phyloP scores from a whole-genome alignment of 2,329 filamentous ascomycete species.

The Pseudopyricularia javanii region DNA sequence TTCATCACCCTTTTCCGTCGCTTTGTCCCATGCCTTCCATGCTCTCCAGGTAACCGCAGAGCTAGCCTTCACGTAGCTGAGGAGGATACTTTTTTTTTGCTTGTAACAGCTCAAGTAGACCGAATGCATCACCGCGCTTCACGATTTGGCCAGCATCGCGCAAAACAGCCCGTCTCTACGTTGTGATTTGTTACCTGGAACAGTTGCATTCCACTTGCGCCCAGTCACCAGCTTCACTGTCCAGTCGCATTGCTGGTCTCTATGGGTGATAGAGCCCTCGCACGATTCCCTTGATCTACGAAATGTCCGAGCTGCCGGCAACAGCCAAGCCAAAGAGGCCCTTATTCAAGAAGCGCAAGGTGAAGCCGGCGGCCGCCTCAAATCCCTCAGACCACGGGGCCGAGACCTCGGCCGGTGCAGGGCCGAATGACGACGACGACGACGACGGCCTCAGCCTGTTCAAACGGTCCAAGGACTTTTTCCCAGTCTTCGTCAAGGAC shows the following conservation, averaged over 20 bases:
- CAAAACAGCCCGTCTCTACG: neutral
- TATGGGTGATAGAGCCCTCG: neutral
- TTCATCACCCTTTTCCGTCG: neutral
- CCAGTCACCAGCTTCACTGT: neutral
- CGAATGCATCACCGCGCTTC: neutral
- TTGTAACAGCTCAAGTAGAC: neutral
- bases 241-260: neutral
- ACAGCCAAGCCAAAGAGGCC: conserved; percentile 7
- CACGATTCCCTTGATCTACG: neutral
- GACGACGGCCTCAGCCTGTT: conserved; percentile 33
- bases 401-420: neutral
- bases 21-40: neutral
- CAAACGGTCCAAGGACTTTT: conserved; percentile 35
- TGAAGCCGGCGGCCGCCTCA: neutral
- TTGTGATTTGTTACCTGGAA: neutral
- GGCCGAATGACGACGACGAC: conserved; percentile 11
- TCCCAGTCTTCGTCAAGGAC: conserved; percentile 18
- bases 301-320: neutral
- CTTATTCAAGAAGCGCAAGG: conserved; percentile 8
- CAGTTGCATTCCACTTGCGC: neutral
- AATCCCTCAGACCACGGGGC: neutral
- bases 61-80: neutral
- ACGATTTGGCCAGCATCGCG: neutral
- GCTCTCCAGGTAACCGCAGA: neutral
- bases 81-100: neutral